These are phyloP conservation scores for Limonium bicolor DNA, from an alignment of 148 eudicot species.

Conservation along the genomic window DNA sequence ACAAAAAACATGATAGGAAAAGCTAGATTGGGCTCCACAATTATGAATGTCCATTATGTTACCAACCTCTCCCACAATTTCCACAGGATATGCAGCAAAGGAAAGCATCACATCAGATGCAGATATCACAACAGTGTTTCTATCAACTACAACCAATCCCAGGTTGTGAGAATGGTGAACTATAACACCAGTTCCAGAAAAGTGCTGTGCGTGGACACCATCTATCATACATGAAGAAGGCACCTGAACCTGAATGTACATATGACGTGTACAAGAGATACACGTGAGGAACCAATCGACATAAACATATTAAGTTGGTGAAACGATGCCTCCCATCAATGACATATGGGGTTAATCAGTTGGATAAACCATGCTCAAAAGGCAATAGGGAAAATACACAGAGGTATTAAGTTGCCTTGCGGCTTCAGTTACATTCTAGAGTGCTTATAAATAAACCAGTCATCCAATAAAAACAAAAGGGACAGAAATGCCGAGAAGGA, in stretches of 20 bases:
- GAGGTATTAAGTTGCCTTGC: too few relatives aligned
- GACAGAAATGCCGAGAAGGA: neutral
- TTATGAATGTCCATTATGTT: neutral
- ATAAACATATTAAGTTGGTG: too few relatives aligned
- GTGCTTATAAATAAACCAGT: too few relatives aligned
- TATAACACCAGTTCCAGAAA: constrained; percentile 80
- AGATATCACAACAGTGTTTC: constrained; percentile 80
- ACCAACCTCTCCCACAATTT: constrained; percentile 96
- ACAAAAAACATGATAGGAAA: too few relatives aligned
- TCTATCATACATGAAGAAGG: constrained; percentile 92
- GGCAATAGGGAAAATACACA: too few relatives aligned
- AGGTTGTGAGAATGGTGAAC: constrained; percentile 63
- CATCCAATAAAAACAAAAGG: too few relatives aligned
- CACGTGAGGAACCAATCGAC: too few relatives aligned
- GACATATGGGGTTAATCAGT: too few relatives aligned
- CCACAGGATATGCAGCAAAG: constrained; percentile 88
- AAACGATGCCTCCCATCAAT: too few relatives aligned
- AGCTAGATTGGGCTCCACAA: neutral
- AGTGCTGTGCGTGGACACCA: constrained; percentile 84
- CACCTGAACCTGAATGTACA: constrained; percentile 75
- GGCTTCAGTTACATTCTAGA: too few relatives aligned
- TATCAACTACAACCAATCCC: constrained; percentile 89
- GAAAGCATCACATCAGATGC: constrained; percentile 87
- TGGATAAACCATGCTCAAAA: too few relatives aligned
- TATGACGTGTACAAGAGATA: too few relatives aligned